Evolutionary conservation across 768 basidiomycete species (phyloP), one percentile per base, ranked within the genome.

Genomic region (Lactarius deliciosus): DNA sequence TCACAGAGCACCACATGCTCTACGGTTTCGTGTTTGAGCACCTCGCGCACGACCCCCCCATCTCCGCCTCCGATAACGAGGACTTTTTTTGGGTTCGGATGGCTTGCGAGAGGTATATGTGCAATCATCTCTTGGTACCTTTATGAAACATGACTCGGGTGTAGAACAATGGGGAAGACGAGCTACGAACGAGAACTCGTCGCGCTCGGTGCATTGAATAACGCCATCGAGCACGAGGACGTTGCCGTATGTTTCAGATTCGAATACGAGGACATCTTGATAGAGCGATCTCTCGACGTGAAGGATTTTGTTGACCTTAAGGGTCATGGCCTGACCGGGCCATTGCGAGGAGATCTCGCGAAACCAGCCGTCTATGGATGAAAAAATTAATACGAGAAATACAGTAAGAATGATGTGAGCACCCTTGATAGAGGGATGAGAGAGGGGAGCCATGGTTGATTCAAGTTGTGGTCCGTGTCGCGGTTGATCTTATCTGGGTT

Each of bases 71-170:
- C 97, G 68, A 99, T 96, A 65, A 99, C 97, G 40, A 99, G 87
- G 20, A 98, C 96, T 73, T 90, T 88, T 78, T 92, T 90, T 0
- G 96, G 97, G 81, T 97, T 91, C 28, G 97, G 96, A 78, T 99
- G 97, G 67, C 89, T 94, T 15, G 93, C 89, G 69, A 98, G 83
- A n/a, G 97, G 97, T 61, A 99, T 80, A 79, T 98, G 96, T 6
- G 96, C 85, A 74, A 99, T 98, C 96, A 98, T 97, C 80, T 99
- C 96, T 74, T 98, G 95, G 78, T 98, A 98, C 13, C 94, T 97
- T 72, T 54, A 28, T n/a, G 36, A 64, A 58, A 55, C 32, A 50
- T 28, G 32, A 53, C 11, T 63, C 15, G 61, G 47, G 61, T 30
- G 3, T 20, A 16, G 28, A 64, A 45, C 15, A 40, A n/a, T n/a